phyloP scores from a whole-genome alignment of 2,329 filamentous ascomycete species.

The Herpotrichia juniperi region DNA sequence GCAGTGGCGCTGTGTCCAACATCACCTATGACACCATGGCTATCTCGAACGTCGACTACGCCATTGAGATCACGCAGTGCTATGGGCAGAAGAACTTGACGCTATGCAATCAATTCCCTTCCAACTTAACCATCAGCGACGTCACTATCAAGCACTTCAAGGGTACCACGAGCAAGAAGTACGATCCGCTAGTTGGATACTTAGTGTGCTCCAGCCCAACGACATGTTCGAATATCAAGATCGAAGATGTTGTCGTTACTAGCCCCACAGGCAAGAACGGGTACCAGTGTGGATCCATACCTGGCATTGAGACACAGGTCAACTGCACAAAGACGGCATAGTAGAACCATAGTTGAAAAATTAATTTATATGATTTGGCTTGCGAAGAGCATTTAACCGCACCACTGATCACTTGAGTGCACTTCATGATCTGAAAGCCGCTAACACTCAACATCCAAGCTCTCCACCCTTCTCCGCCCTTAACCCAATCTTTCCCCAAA shows the following conservation, averaged over 20 bases:
- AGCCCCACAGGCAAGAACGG: slow-evolving; percentile 54
- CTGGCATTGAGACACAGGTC: slow-evolving; percentile 34
- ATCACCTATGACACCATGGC: slow-evolving; percentile 69
- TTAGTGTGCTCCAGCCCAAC: slow-evolving; percentile 52
- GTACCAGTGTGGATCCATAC: slow-evolving; percentile 53
- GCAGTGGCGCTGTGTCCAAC: slow-evolving; percentile 66
- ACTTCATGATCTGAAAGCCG: no score
- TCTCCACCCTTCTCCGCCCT: no score
- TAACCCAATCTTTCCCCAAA: no score
- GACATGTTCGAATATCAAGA: slow-evolving; percentile 58
- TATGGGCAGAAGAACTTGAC: slow-evolving; percentile 68
- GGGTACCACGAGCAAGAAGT: slow-evolving; percentile 58
- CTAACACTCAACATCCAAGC: no score
- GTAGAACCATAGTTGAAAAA: no score
- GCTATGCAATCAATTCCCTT: slow-evolving; percentile 65
- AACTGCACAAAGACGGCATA: slow-evolving; percentile 30
- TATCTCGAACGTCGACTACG: slow-evolving; percentile 68
- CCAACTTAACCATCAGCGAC: slow-evolving; percentile 61
- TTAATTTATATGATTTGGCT: neutral
- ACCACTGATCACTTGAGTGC: no score
- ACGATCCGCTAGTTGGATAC: slow-evolving; percentile 50
- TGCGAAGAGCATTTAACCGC: no score
- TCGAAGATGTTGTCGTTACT: slow-evolving; percentile 50
- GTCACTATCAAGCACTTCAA: slow-evolving; percentile 63
- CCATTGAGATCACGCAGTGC: slow-evolving; percentile 70